These are phyloP conservation scores for Lactifluus rugatus DNA, from an alignment of 768 basidiomycete genomes.

Conservation along the genomic window DNA sequence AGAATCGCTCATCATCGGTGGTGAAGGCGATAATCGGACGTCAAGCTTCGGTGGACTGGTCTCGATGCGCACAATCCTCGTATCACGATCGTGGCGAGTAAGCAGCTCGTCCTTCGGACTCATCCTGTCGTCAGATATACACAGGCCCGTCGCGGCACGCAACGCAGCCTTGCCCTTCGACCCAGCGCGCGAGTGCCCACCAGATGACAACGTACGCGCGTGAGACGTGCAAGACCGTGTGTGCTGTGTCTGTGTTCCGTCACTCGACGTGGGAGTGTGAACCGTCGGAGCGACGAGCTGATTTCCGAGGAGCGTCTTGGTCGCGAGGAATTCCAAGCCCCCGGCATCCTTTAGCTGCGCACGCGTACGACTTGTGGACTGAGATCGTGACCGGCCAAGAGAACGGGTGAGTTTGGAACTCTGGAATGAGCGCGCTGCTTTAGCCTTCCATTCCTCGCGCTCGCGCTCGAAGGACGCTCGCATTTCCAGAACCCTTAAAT, in stretches of 20 bases:
- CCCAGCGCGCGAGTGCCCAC: constrained; percentile 29
- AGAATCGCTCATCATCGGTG: constrained; percentile 21
- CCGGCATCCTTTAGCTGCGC: constrained; percentile 25
- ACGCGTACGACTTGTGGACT: constrained; percentile 36
- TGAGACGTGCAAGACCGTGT: constrained; percentile 26
- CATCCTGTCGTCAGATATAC: constrained; percentile 21
- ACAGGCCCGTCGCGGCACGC: constrained; percentile 24
- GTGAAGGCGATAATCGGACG: constrained; percentile 25
- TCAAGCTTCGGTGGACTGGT: neutral
- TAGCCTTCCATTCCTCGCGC: constrained; percentile 54
- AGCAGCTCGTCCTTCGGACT: constrained; percentile 14
- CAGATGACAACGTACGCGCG: constrained; percentile 23
- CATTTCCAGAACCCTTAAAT: constrained; percentile 54
- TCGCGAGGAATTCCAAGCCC: constrained; percentile 50
- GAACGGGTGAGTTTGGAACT: constrained; percentile 50
- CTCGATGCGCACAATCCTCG: neutral
- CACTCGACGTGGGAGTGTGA: constrained; percentile 21
- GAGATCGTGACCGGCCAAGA: constrained; percentile 53
- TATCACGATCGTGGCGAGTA: constrained; percentile 14
- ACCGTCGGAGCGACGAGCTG: constrained; percentile 45
- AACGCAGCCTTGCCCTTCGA: constrained; percentile 33
- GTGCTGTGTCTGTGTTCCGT: constrained; percentile 25
- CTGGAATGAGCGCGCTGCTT: constrained; percentile 53
- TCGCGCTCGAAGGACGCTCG: constrained; percentile 50
- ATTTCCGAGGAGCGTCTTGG: constrained; percentile 55